Conservation (phyloP, 306 rosid genomes). For the Sicyos edulis region DNA sequence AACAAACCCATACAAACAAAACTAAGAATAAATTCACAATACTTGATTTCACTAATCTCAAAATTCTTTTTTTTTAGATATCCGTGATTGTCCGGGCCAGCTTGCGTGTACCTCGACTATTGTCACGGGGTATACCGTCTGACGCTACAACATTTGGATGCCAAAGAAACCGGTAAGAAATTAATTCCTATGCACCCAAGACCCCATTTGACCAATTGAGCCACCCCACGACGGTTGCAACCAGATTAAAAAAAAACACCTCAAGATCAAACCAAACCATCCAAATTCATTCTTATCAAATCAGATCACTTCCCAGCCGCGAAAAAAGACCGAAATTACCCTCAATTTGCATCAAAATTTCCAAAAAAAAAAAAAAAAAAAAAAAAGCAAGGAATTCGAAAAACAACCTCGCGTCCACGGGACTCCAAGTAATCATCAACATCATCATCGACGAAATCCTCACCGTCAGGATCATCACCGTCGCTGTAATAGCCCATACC, state of each 20-base stretch:
- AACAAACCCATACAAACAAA: background rate
- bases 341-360: background rate
- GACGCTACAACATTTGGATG: too few relatives aligned
- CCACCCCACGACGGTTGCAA: too few relatives aligned
- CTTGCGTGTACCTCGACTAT: too few relatives aligned
- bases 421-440: slow-evolving; percentile 46
- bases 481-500: slow-evolving; percentile 48
- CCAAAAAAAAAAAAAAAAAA: background rate
- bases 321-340: background rate
- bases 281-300: background rate
- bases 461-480: slow-evolving; percentile 29
- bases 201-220: too few relatives aligned
- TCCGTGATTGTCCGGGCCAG: too few relatives aligned
- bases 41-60: background rate
- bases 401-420: slow-evolving; percentile 59
- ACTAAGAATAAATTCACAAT: background rate
- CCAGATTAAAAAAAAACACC: background rate
- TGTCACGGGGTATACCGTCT: too few relatives aligned
- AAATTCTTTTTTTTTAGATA: too few relatives aligned
- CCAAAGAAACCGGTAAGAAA: too few relatives aligned
- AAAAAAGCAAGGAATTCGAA: background rate
- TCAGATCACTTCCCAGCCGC: background rate
- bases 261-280: background rate
- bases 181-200: too few relatives aligned
- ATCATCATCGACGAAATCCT: slow-evolving; percentile 32